Evolutionary conservation across 306 rosid genomes (phyloP).

Genomic region (Boehmeria nivea): DNA sequence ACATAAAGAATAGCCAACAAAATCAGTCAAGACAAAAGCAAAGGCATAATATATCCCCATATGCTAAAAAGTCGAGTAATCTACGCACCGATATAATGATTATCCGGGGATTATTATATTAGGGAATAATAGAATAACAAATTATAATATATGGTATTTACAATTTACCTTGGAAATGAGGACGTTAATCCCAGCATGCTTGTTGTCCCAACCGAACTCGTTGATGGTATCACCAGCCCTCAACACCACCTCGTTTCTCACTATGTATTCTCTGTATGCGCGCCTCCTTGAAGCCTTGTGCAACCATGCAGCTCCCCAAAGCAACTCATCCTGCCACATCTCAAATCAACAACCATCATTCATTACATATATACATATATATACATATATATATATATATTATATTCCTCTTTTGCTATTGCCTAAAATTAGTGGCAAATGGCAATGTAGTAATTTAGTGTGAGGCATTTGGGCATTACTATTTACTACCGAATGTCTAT

Average conservation of each 20-base stretch:
- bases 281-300: constrained; percentile 93
- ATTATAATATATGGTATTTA: neutral
- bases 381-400: too few species aligned
- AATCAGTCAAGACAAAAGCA: constrained; percentile 32
- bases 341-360: too few species aligned
- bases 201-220: constrained; percentile 99
- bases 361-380: too few species aligned
- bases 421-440: too few species aligned
- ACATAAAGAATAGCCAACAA: constrained; percentile 34
- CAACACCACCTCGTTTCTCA: constrained; percentile 74
- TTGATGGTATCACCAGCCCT: constrained; percentile 94
- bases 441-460: too few species aligned
- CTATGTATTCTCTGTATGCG: constrained; percentile 79
- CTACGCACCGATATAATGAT: neutral
- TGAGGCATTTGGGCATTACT: too few species aligned
- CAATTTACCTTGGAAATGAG: constrained; percentile 76
- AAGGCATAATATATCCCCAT: neutral
- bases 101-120: neutral
- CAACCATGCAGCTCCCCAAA: constrained; percentile 98
- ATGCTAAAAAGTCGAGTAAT: too few species aligned
- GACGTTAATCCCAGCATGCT: constrained; percentile 96
- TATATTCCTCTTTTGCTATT: too few species aligned
- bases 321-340: constrained; percentile 68
- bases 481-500: too few species aligned
- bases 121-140: neutral